These are phyloP conservation scores for Globisporangium sylvaticum DNA, from an alignment of 352 stramenopile genomes.

Conservation along the genomic window DNA sequence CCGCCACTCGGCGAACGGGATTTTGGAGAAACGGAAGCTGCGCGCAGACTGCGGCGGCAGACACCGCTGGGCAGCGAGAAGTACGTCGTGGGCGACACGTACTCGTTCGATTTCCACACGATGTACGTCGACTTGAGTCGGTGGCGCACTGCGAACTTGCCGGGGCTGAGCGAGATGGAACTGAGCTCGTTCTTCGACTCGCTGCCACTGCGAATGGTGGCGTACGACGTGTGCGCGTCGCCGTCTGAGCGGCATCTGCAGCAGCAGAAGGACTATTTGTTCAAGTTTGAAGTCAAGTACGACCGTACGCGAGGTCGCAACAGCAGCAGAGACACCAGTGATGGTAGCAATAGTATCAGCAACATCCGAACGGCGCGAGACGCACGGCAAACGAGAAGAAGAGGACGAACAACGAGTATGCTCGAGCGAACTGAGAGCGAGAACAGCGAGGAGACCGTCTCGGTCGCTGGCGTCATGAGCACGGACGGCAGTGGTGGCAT, in stretches of 20 bases:
- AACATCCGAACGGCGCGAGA: not conserved
- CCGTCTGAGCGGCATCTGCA: constrained; percentile 42
- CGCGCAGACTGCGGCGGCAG: constrained; percentile 31
- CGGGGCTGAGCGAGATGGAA: constrained; percentile 66
- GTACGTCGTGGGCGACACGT: constrained; percentile 62
- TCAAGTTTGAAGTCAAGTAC: constrained; percentile 75
- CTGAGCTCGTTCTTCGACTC: constrained; percentile 79
- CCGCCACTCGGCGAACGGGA: constrained; percentile 47
- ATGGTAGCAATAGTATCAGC: not conserved
- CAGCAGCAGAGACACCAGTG: constrained; percentile 5
- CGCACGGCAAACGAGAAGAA: not conserved
- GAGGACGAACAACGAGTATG: constrained; percentile 10
- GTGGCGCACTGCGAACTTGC: constrained; percentile 81
- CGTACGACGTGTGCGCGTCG: constrained; percentile 43
- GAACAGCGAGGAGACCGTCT: constrained; percentile 8
- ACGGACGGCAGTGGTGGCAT: constrained; percentile 22
- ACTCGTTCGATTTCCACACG: constrained; percentile 88
- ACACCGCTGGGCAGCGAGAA: constrained; percentile 48
- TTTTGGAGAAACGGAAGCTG: constrained; percentile 63
- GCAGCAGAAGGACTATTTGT: constrained; percentile 68
- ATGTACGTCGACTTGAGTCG: constrained; percentile 83
- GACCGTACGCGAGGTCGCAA: constrained; percentile 19
- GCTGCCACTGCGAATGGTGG: constrained; percentile 62
- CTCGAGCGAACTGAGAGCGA: constrained; percentile 12
- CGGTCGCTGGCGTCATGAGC: constrained; percentile 25